Percentiles rank a stretch among this genome's conserved stretches.
Conservation (phyloP, 2,329 filamentous ascomycete genomes). For the Alternaria gaisen region DNA sequence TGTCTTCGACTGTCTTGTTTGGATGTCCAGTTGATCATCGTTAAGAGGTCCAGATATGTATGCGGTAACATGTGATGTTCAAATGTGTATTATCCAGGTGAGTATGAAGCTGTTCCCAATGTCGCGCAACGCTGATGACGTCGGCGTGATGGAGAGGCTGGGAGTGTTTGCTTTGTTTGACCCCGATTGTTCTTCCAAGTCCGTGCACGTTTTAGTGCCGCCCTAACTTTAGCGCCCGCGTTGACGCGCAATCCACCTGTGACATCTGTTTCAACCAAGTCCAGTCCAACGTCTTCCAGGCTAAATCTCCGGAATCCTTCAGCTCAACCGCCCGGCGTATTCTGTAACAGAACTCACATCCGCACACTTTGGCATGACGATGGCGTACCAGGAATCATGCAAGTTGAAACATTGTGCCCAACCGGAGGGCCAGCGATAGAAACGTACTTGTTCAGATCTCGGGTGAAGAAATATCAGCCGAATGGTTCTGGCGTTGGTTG, state of each 20-base stretch:
- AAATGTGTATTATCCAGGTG: neutral
- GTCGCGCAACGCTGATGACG: conserved; percentile 23
- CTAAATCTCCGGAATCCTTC: conserved; percentile 9
- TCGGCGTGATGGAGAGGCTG: conserved; percentile 19
- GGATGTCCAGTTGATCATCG: conserved; percentile 27
- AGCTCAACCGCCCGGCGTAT: conserved; percentile 9
- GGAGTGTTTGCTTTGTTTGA: conserved; percentile 16
- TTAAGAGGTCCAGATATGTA: conserved; percentile 17
- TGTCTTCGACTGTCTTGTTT: conserved; percentile 24
- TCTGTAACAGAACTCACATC: conserved; percentile 5
- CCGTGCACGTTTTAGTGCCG: neutral
- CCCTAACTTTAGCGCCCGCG: conserved; percentile 14
- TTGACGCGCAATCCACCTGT: conserved; percentile 22
- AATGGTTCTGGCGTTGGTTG: neutral
- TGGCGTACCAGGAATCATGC: conserved; percentile 1
- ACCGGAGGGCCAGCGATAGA: conserved; percentile 7
- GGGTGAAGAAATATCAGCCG: conserved; percentile 13
- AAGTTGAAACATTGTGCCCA: conserved; percentile 8
- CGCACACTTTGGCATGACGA: neutral
- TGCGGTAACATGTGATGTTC: conserved; percentile 8
- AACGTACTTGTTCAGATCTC: conserved; percentile 3
- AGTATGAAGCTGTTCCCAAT: conserved; percentile 1
- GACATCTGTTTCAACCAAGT: conserved; percentile 21
- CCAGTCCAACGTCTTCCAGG: conserved; percentile 9
- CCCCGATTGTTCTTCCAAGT: conserved; percentile 3